Base-by-base conservation (phyloP, 2,329 filamentous ascomycete genomes). In the Ilyonectria robusta region DNA sequence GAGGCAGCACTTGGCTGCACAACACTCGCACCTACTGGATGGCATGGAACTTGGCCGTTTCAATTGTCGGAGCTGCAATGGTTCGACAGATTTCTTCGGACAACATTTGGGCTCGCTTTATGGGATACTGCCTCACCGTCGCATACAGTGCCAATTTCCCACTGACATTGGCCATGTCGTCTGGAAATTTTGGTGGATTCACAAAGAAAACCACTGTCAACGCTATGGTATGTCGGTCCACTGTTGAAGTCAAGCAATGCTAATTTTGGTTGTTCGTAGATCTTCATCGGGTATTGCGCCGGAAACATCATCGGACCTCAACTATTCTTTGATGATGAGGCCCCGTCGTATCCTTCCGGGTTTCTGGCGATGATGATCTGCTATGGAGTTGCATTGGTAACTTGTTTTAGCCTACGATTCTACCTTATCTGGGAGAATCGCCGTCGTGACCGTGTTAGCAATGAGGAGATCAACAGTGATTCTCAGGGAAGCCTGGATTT, bases 231-330 rank as follows among this genome's bases (percentile, higher is more conserved):
- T 9, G 21, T 13, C 37, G 23, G 13, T 7, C 2, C 46, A 29
- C 1, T 7, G 3, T 48, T 7, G 11, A 17, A 17, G 2, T 48
- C 19, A 17, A 29, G 11, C 46, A 29, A 48, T 10, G n/a, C 42
- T 59, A 46, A 66, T 23, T 6, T 4, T 6, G 4, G 10, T n/a
- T 13, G 33, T 29, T n/a, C 13, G 6, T 11, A 72, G 71, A 62
- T 87, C 66, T 91, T 91, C 73, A 81, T 91, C 48, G 84, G 85
- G 1, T 91, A 88, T 84, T 87, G 86, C 47, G 80, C 84, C 0
- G 90, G 89, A 1, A 92, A 92, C 72, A 86, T 89, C 8, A 85
- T 88, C 40, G 88, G 87, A 0, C 88, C 89, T 0, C 88, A 90
- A 73, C 83, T 90, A 2, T 91, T 91, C 79, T 80, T 87, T 17